Evolutionary conservation across 768 basidiomycete genomes (phyloP), one percentile per base, ranked within the genome.

Genomic region (Tylopilus intermedius): DNA sequence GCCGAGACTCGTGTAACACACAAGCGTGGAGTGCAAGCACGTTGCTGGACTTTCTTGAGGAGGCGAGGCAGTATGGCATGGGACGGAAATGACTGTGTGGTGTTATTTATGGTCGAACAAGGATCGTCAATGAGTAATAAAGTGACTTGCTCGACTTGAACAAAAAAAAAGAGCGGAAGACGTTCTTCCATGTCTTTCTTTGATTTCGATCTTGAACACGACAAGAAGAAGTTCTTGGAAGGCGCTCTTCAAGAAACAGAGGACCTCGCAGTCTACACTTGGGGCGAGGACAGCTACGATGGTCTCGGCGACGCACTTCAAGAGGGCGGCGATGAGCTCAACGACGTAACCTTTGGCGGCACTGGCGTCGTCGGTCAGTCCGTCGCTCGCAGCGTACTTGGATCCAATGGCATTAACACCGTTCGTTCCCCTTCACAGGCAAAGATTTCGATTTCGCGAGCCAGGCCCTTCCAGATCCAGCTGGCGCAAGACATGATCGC

Each of bases 11-110:
- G 43, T 98, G 95, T 66, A 75, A 79, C 43, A 94, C 96, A 26
- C 96, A 98, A 66, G 96, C 95, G 4, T 98, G 95, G 96, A 93
- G 90, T 63, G 83, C 91, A 43, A 93, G 90, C 68, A 95, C 92
- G 22, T 69, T 97, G 57, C 74, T 98, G 26, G 94, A 96, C 72
- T 89, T 94, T 67, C 69, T 96, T 47, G 83, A 93, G 60, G 80
- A 77, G 45, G 90, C 88, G 50, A 57, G 49, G 33, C 57, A 22
- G 47, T 53, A 59, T 54, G n/a, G 39, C 15, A 7, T 37, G 33
- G 33, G 33, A 33, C 13, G 33, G 30, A 33, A 13, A 14, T 33
- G 33, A 33, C 10, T 66, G 59, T 67, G 35, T 67, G 65, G 58
- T 44, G 53, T 58, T 66, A 44, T 69, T 66, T 67, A 67, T 49